A percentile compares a stretch with the other conserved stretches of the same genome.
These are phyloP conservation scores for Fusarium setosum DNA, from an alignment of 2,329 filamentous ascomycete genomes.

Conservation along the genomic window DNA sequence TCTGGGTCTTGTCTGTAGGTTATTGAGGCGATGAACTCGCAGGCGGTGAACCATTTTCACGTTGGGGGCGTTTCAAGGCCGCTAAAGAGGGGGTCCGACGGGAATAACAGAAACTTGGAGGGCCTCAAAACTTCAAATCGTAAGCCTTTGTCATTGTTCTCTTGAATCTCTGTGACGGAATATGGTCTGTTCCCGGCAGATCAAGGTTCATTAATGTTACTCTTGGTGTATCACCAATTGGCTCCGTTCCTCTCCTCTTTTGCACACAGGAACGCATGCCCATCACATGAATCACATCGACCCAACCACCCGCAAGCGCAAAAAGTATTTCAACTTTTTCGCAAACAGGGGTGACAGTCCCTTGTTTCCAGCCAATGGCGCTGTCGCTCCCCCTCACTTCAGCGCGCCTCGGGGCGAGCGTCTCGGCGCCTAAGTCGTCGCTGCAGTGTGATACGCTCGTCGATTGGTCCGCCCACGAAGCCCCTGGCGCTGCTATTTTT, in stretches of 20 bases:
- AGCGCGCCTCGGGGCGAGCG: slow-evolving; percentile 25
- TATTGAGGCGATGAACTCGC: background rate
- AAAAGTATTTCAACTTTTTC: no score
- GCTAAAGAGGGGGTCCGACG: background rate
- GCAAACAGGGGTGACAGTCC: no score
- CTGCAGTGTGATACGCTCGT: slow-evolving; percentile 47
- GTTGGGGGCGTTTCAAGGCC: slow-evolving; percentile 17
- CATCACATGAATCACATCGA: background rate
- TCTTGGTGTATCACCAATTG: background rate
- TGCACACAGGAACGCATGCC: background rate
- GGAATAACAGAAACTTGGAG: slow-evolving; percentile 13
- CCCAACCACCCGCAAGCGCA: background rate
- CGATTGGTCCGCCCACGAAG: slow-evolving; percentile 45
- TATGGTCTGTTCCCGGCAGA: slow-evolving; percentile 1
- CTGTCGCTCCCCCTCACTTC: slow-evolving; percentile 19
- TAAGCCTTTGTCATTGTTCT: no score
- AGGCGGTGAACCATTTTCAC: slow-evolving; percentile 28
- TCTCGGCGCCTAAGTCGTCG: slow-evolving; percentile 34
- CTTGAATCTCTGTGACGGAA: background rate
- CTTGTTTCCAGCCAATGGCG: slow-evolving; percentile 26
- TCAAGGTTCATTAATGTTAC: background rate
- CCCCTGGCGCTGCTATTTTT: slow-evolving; percentile 31
- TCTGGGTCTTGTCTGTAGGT: background rate
- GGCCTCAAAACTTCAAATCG: no score
- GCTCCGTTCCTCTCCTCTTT: background rate